phyloP scores from a whole-genome alignment of 2,329 filamentous ascomycete species.

The Colletotrichum gigasporum region DNA sequence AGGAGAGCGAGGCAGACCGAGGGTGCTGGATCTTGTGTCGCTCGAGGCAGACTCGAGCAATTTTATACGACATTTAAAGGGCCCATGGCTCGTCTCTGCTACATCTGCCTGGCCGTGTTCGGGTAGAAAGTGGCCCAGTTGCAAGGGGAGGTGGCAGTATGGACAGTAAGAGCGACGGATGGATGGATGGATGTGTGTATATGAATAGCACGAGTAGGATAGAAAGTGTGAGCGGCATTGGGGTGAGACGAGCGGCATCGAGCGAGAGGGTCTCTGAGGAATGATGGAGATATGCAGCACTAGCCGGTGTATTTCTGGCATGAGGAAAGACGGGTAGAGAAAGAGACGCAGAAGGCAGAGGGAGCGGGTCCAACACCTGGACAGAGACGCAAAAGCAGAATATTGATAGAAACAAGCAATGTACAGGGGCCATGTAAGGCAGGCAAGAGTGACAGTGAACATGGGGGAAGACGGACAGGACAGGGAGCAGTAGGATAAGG shows the following conservation, averaged over 20 bases:
- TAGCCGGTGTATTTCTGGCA: background rate
- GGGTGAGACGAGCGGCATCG: background rate
- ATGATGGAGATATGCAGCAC: background rate
- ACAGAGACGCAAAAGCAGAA: background rate
- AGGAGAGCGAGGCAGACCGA: background rate
- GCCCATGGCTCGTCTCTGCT: background rate
- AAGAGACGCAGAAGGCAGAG: background rate
- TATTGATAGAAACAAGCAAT: constrained; percentile 3
- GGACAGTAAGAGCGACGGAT: background rate
- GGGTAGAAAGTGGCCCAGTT: background rate
- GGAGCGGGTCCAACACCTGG: background rate
- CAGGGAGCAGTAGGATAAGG: background rate
- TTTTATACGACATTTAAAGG: background rate
- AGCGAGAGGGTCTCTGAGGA: background rate
- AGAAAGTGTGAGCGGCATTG: background rate
- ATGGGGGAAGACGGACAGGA: background rate
- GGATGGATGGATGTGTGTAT: constrained; percentile 4
- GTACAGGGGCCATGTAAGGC: background rate
- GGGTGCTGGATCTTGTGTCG: background rate
- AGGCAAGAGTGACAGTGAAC: background rate
- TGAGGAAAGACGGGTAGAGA: background rate
- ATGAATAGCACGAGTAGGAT: background rate
- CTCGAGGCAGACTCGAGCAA: background rate
- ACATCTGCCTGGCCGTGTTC: background rate
- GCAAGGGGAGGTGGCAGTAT: background rate